Base-by-base conservation (phyloP, 139 green algal species). In the Penium margaritaceum region DNA sequence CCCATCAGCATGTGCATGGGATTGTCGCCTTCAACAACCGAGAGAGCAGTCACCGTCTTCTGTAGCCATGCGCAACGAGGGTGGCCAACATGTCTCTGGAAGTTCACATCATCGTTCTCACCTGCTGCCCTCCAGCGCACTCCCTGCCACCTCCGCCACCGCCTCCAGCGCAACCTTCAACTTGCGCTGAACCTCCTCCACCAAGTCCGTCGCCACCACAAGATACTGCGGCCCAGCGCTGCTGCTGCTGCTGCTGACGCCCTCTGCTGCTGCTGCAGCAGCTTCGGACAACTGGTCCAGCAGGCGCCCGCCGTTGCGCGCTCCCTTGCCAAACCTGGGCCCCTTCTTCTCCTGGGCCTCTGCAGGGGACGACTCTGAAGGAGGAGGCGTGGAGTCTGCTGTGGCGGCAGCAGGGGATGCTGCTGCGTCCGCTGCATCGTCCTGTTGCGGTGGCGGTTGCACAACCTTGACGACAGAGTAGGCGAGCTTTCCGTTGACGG, bases 401-500 rank as follows among this genome's bases (percentile, higher is more conserved):
- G n/a, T 63, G 62, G 27, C 9, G 9, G 37, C 62, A 19, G 62
- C 6, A 61, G 29, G 37, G 38, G 36, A 12, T 61, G 37, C 63
- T 71, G 46, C 66, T 7, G 30, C 32, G 17, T 73, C 60, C 17
- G 3, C 33, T 54, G 32, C 27, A 24, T 12, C 19, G n/a, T n/a
- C n/a, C n/a, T n/a, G 12, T 6, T 32, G 64, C 33, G 35, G 24
- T 60, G 6, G 41, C 33, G 35, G 24, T 60, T 37, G 41, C 33
- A 72, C n/a, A 72, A 72, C 35, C 33, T 86, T 60, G 14, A 94
- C 89, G 17, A 97, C 74, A 3, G 78, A 76, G 82, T 99, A 99
- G 36, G 93, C 74, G 66, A 99, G 85, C 57, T 88, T 66, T 17
- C 68, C 88, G 75, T 98, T 97, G 33, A 99, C 86, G 0, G 90